Conservation (phyloP, 805 yeast species). For the Ogataea haglerorum region DNA sequence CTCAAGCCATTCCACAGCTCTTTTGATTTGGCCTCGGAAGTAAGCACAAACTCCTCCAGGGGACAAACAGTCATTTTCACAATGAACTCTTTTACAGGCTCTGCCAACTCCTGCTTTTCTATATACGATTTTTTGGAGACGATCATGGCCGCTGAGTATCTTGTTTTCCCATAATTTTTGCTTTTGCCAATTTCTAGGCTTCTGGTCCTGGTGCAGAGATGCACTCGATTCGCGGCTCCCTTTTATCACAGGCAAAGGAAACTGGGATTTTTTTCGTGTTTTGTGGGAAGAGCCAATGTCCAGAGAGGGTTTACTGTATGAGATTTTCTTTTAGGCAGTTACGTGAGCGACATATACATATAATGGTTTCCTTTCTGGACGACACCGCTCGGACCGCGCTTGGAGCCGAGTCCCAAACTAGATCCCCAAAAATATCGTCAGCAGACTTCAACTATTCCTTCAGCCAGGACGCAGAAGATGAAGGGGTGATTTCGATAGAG, state of each 20-base stretch:
- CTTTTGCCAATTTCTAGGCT: background rate
- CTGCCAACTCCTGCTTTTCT: constrained; percentile 20
- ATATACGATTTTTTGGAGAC: constrained; percentile 14
- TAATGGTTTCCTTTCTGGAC: constrained; percentile 3
- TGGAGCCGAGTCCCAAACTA: constrained; percentile 3
- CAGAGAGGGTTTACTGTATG: constrained; percentile 3
- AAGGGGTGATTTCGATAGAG: constrained; percentile 8
- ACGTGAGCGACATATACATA: background rate
- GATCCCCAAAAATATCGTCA: constrained; percentile 12
- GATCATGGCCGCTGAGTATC: constrained; percentile 13
- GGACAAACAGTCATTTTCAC: constrained; percentile 18
- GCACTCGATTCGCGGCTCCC: background rate
- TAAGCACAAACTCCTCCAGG: constrained; percentile 19
- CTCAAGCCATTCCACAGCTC: constrained; percentile 32
- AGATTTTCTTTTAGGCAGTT: constrained; percentile 2
- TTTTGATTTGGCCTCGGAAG: constrained; percentile 17
- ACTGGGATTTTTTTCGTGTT: constrained; percentile 1
- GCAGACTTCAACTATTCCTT: constrained; percentile 18
- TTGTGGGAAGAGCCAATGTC: constrained; percentile 1
- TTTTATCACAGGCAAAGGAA: constrained; percentile 1
- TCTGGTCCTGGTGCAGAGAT: constrained; percentile 2
- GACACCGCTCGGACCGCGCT: background rate
- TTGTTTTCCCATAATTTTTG: constrained; percentile 3
- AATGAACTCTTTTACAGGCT: constrained; percentile 16
- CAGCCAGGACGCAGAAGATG: constrained; percentile 13